These are phyloP conservation scores for Entomortierella chlamydospora DNA, from an alignment of 192 early-diverging fungal species.

Conservation along the genomic window DNA sequence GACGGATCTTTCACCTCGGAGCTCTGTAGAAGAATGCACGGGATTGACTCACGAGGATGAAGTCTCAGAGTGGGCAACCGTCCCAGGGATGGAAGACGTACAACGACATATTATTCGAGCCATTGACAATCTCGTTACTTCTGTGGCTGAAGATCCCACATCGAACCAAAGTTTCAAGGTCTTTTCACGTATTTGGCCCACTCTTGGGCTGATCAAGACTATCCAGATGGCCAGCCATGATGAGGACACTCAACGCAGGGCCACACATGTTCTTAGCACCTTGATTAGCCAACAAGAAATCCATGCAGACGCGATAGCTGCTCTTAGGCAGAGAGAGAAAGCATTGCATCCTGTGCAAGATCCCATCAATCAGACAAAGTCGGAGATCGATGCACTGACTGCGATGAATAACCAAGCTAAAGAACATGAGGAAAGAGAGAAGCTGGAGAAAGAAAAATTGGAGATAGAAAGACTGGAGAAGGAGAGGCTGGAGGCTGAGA, in stretches of 20 bases:
- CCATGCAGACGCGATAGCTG: slow-evolving; percentile 20
- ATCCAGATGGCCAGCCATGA: slow-evolving; percentile 51
- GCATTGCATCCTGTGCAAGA: not conserved
- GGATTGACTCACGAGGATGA: not conserved
- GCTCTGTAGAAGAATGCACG: not conserved
- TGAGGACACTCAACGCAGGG: slow-evolving; percentile 55
- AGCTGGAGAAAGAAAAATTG: not conserved
- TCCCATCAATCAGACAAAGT: not conserved
- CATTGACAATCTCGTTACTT: slow-evolving; percentile 63
- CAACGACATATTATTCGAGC: slow-evolving; percentile 66
- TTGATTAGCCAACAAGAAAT: slow-evolving; percentile 43
- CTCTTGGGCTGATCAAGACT: slow-evolving; percentile 52
- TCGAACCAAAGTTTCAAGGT: slow-evolving; percentile 42
- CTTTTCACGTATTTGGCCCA: slow-evolving; percentile 43
- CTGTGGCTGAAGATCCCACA: slow-evolving; percentile 31
- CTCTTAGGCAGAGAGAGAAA: not conserved
- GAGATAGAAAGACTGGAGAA: not conserved
- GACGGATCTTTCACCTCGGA: not conserved
- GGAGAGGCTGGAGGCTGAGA: not conserved
- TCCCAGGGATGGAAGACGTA: slow-evolving; percentile 57
- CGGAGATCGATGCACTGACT: not conserved
- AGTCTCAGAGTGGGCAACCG: slow-evolving; percentile 44
- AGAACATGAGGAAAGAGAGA: not conserved
- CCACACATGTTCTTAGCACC: slow-evolving; percentile 48
- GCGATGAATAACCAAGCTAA: not conserved